Base-by-base conservation (phyloP, 2,329 filamentous ascomycete genomes). In the Cercospora zeae-maydis region DNA sequence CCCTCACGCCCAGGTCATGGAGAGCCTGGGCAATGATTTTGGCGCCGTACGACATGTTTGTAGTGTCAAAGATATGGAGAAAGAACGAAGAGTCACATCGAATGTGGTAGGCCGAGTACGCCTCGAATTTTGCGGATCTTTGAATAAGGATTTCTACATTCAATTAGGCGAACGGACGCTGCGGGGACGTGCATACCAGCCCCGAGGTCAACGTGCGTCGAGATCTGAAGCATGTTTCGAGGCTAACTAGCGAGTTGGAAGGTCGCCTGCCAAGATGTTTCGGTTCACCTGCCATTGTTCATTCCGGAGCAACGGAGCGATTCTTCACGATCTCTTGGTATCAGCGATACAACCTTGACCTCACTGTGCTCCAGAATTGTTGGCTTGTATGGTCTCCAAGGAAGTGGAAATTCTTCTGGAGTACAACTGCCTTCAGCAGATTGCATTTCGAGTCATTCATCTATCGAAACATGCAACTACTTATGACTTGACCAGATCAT, bases 21-120 rank as follows among this genome's bases (percentile, higher is more conserved):
- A 84, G 77, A 16, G 80, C 75, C 52, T 77, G 78, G 37, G 82
- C 82, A 53, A 83, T 80, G 2, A 82, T 71, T 56, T 80, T 77
- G 27, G 79, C 79, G 16, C 80, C 79, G 37, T 69, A 71, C 45
- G 61, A 59, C 56, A 63, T 63, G 30, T 51, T 56, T 24, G 39
- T 39, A n/a, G 33, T 31, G 27, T n/a, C 36, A 27, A 9, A 5
- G 5, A 24, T 21, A 36, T 36, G 19, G 24, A 19, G 56, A 47
- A 49, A 49, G 21, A 30, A 21, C 42, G 13, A 24, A 27, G 27
- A 11, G 7, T 27, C 24, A 6, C 21, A 27, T 49, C 6, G 42
- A 49, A 8, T 24, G 42, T 49, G 8, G 42, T 27, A 49, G 21
- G 5, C 34, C 10, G 37, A 30, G 9, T 13, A 13, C 7, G 34